Evolutionary conservation across 106 monocot genomes (phyloP), one percentile per base, ranked within the genome.

Genomic region (Dendrobium huoshanense): DNA sequence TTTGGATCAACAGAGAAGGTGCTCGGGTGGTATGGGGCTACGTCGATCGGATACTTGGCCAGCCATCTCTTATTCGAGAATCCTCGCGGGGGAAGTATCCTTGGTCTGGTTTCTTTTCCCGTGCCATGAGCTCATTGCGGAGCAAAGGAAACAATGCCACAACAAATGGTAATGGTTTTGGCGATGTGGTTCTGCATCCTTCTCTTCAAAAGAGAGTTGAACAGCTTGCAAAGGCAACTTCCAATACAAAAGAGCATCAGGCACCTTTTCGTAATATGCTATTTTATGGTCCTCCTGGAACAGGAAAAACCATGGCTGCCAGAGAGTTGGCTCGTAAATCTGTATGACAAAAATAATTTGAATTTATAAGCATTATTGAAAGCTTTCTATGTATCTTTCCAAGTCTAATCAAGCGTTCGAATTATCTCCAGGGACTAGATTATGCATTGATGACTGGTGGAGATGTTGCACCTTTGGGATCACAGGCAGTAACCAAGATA

Each of bases 381-480:
- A 70, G 31, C 37, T 37, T 37, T 37, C 16, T 2, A 6, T 70
- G 29, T 37, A 37, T 70, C 6, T 74, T 74, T 74, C 29, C 2
- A 20, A 74, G 8, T 49, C 47, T 76, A 49, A 76, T 49, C n/a
- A 49, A 41, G 24, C 47, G 11, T 49, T 76, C 76, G 3, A 41
- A 74, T 67, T 31, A 70, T 77, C 55, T 20, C 4, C 79, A 96
- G 96, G 94, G 96, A 24, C 59, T 96, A 65, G 96, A 96, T 85
- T 96, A 96, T 88, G 94, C 96, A 65, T 59, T 96, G 82, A 96
- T 96, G 96, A 96, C 96, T 44, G 96, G 96, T 79, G 96, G 96
- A 72, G 96, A 96, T 86, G 96, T 96, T 82, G 96, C 96, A 15
- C 96, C 96, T 20, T 80, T 96, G 75, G 96, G 96, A 64, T 86